These are phyloP conservation scores for Cystofilobasidium ferigula DNA, from an alignment of 768 basidiomycete genomes.

Conservation along the genomic window DNA sequence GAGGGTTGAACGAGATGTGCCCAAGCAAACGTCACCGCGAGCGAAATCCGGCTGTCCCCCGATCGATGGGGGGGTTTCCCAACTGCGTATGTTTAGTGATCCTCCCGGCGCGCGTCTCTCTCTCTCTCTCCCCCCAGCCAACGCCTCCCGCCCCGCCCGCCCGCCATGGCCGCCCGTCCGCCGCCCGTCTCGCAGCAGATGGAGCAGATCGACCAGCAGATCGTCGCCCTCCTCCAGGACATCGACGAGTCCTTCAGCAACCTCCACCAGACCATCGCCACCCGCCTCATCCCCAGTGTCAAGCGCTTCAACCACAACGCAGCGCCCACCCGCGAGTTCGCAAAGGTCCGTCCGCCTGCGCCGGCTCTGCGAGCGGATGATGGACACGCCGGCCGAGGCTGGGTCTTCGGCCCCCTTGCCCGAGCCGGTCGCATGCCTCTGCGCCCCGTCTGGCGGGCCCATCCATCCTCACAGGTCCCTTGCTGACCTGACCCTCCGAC, in stretches of 20 bases:
- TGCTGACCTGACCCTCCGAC: background rate
- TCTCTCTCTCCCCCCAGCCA: too few species aligned
- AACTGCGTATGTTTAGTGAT: too few species aligned
- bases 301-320: slow-evolving; percentile 79
- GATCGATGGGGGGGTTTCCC: too few species aligned
- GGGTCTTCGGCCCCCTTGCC: too few species aligned
- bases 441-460: background rate
- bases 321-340: slow-evolving; percentile 78
- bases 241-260: slow-evolving; percentile 87
- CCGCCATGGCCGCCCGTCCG: background rate
- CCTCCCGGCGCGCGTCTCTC: too few species aligned
- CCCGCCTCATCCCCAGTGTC: slow-evolving; percentile 70
- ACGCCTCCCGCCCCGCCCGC: background rate
- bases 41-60: too few species aligned
- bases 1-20: too few species aligned
- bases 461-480: background rate
- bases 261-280: slow-evolving; percentile 74
- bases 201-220: slow-evolving; percentile 90
- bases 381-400: too few species aligned
- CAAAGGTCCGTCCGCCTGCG: slow-evolving; percentile 51
- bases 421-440: too few species aligned
- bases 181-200: slow-evolving; percentile 46
- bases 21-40: too few species aligned
- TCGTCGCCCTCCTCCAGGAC: slow-evolving; percentile 83
- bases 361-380: too few species aligned